These are phyloP conservation scores for Amauroascus niger DNA, from an alignment of 2,329 filamentous ascomycete species.

Conservation along the genomic window DNA sequence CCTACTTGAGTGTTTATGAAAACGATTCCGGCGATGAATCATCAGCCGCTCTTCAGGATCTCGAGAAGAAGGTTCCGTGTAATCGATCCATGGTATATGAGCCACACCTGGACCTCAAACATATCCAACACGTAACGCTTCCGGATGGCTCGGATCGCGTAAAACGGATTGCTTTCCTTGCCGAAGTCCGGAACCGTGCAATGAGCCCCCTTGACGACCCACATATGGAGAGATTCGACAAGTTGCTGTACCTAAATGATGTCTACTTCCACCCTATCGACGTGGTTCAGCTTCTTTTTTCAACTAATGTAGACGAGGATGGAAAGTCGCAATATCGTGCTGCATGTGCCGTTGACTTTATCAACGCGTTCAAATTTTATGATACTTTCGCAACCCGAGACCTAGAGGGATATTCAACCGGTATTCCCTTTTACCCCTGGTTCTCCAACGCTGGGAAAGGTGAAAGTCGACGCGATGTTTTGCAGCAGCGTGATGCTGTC, in stretches of 20 bases:
- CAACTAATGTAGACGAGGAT: constrained; percentile 45
- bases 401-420: constrained; percentile 57
- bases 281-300: constrained; percentile 52
- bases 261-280: constrained; percentile 53
- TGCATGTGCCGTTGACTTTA: constrained; percentile 66
- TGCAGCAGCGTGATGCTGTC: constrained; percentile 50
- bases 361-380: constrained; percentile 64
- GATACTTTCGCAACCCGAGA: constrained; percentile 68
- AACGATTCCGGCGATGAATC: constrained; percentile 55
- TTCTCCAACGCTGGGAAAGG: constrained; percentile 48
- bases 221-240: constrained; percentile 42
- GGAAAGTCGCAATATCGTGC: constrained; percentile 54
- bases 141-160: constrained; percentile 54
- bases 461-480: constrained; percentile 52
- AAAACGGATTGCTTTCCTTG: constrained; percentile 64
- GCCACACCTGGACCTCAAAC: constrained; percentile 47
- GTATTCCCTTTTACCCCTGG: constrained; percentile 63
- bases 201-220: constrained; percentile 51
- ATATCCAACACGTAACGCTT: constrained; percentile 50
- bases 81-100: constrained; percentile 50
- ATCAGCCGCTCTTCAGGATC: constrained; percentile 43
- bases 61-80: constrained; percentile 45
- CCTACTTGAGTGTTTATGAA: constrained; percentile 64
- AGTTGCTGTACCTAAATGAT: constrained; percentile 57
- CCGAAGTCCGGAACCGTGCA: constrained; percentile 62